Evolutionary conservation across 768 basidiomycete genomes (phyloP), one percentile per base, ranked within the genome.

Genomic region (Sporobolomyces pararoseus): DNA sequence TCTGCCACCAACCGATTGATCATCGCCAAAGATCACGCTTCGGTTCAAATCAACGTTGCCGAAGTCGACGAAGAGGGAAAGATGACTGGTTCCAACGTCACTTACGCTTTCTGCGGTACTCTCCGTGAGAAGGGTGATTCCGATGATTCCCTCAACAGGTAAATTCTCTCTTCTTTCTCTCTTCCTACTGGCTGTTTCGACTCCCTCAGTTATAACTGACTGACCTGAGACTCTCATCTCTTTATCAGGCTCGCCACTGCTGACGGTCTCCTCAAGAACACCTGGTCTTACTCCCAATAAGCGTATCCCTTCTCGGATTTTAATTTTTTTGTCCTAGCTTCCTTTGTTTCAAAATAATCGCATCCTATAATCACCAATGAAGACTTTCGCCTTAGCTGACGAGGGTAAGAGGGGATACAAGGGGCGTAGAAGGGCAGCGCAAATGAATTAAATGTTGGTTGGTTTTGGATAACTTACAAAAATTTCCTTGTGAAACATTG

Each of bases 11-110:
- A 94, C 87, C 92, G 95, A 76, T 84, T 99, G 79, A 97, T 99
- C 83, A 97, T 89, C 74, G 90, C 95, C 77, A 98, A 98, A 84
- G 96, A 99, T 83, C 91, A 98, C 80, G 95, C 96, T 42, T 96
- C 94, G 37, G 93, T 99, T 79, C 96, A 99, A 81, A 88, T 99
- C 81, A 89, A 87, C 82, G 84, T 99, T 76, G 89, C 85, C 70
- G 95, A 98, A 78, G 96, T 99, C 78, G 94, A 98, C 79, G 86
- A 88, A 75, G 86, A 85, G 76, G 90, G 90, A 21, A 81, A 89
- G 76, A 79, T 80, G 78, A 89, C 86, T 70, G 77, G 77, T 51
- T 61, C 77, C 25, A 74, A 76, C 69, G 93, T 92, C 68, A 90
- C 92, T 66, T 96, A 97, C 79, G 96, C 94, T 51, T 87, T 99